Percentiles rank a stretch among this genome's conserved stretches.
Evolutionary conservation across 2,329 filamentous ascomycete genomes (phyloP).

Genomic region (Geosmithia flava): DNA sequence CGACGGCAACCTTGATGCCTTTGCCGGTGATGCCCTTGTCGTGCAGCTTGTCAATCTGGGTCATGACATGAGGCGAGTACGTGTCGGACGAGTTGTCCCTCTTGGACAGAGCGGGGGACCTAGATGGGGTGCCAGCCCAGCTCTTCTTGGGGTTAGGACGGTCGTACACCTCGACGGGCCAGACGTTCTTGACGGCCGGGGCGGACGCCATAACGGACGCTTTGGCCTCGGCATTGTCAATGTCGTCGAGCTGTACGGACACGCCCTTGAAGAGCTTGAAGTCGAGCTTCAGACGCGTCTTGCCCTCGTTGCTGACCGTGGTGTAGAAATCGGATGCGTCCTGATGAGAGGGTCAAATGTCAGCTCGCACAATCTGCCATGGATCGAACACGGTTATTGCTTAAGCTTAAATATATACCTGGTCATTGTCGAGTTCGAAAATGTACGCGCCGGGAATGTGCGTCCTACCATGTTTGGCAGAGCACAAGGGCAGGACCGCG

Average conservation of each 20-base stretch:
- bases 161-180: constrained; percentile 31
- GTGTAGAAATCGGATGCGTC: constrained; percentile 26
- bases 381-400: not conserved
- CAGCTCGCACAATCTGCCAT: constrained; percentile 1
- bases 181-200: constrained; percentile 33
- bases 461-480: not conserved
- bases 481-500: not conserved
- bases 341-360: constrained; percentile 18
- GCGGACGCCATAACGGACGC: constrained; percentile 26
- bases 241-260: constrained; percentile 38
- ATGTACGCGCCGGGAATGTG: constrained; percentile 9
- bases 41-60: constrained; percentile 40
- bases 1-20: constrained; percentile 38
- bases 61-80: constrained; percentile 41
- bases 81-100: constrained; percentile 13
- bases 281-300: constrained; percentile 33
- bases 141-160: constrained; percentile 32
- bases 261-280: constrained; percentile 40
- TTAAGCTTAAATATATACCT: constrained; percentile 19
- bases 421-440: constrained; percentile 26
- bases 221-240: constrained; percentile 27
- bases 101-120: constrained; percentile 6
- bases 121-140: constrained; percentile 24
- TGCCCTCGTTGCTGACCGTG: constrained; percentile 24
- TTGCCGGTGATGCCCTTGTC: constrained; percentile 34